Conservation (phyloP, 2,329 filamentous ascomycete species). For the Arthroderma sp. region DNA sequence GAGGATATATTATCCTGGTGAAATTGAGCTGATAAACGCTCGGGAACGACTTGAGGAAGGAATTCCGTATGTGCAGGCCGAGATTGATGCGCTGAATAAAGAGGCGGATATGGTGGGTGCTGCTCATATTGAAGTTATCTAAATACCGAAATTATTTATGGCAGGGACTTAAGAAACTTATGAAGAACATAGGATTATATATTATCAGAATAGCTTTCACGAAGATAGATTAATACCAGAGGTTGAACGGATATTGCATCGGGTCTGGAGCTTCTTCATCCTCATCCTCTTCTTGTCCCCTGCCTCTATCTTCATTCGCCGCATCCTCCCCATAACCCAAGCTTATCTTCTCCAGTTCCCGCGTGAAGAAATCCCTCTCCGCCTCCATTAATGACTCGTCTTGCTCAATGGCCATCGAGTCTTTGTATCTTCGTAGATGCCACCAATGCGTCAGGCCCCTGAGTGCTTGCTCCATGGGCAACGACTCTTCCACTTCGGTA, state of each 20-base stretch:
- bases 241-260: not conserved
- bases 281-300: not conserved
- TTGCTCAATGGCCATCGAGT: constrained; percentile 49
- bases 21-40: constrained; percentile 40
- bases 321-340: constrained; percentile 22
- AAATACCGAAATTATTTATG: not conserved
- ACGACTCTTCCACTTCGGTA: constrained; percentile 79
- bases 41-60: constrained; percentile 30
- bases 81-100: constrained; percentile 37
- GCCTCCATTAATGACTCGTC: constrained; percentile 48
- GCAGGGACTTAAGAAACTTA: not conserved
- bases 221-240: not conserved
- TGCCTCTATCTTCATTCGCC: not conserved
- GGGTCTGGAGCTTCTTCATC: not conserved
- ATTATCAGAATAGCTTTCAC: not conserved
- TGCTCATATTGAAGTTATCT: constrained; percentile 3
- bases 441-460: constrained; percentile 88
- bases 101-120: constrained; percentile 36
- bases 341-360: constrained; percentile 61
- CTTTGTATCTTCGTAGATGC: constrained; percentile 71
- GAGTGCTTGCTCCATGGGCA: constrained; percentile 83
- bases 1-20: constrained; percentile 45
- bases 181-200: not conserved
- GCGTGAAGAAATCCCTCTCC: constrained; percentile 66
- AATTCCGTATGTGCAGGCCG: constrained; percentile 37